Conservation (phyloP, 352 stramenopile species). For the Phytophthora hybrid region DNA sequence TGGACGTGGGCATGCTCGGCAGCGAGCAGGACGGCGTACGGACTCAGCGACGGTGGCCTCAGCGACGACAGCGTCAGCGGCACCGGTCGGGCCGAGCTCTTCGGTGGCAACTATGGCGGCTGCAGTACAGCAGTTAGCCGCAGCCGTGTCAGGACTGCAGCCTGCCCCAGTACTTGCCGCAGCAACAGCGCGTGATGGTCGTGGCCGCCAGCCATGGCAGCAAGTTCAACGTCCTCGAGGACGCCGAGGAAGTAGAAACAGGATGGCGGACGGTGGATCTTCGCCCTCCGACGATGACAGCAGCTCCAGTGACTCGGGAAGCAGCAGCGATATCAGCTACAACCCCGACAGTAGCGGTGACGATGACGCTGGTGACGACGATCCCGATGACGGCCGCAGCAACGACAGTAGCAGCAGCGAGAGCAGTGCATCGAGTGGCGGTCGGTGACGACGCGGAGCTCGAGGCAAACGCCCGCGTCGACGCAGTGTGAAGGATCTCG, state of each 20-base stretch:
- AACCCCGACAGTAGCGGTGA: no score
- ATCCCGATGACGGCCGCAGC: no score
- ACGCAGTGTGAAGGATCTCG: no score
- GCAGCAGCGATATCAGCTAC: no score
- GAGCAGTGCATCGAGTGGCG: no score
- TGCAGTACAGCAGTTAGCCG: neutral
- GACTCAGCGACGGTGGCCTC: neutral
- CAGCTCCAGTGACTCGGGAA: neutral
- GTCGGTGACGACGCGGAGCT: no score
- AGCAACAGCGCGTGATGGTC: neutral
- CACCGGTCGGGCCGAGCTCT: neutral
- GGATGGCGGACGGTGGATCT: neutral
- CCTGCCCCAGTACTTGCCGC: neutral
- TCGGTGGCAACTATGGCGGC: neutral
- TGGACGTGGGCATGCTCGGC: neutral
- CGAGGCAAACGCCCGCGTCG: no score
- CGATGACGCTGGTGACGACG: no score
- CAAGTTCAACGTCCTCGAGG: neutral
- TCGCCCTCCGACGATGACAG: neutral
- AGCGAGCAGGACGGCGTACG: neutral
- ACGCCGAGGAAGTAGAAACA: neutral
- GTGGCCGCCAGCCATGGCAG: neutral
- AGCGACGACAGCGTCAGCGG: neutral
- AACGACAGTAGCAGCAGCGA: no score
- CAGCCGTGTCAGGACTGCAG: neutral